Percentiles rank a stretch among this genome's conserved stretches.
These are phyloP conservation scores for Exophiala alcalophila DNA, from an alignment of 2,329 filamentous ascomycete genomes.

Conservation along the genomic window DNA sequence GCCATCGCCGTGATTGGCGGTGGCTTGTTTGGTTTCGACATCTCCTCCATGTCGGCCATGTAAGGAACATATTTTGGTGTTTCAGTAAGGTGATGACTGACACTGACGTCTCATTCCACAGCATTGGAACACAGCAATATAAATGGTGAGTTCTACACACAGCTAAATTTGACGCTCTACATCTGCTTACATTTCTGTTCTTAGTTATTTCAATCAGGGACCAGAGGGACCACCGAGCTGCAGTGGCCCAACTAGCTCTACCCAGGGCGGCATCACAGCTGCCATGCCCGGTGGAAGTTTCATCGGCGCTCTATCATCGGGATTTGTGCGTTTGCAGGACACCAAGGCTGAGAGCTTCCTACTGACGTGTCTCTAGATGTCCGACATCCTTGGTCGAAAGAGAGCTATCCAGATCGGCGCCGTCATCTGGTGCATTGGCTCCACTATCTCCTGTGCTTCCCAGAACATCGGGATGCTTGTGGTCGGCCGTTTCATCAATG, in stretches of 20 bases:
- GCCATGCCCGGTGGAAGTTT: constrained; percentile 72
- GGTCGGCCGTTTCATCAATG: constrained; percentile 67
- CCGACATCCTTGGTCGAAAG: constrained; percentile 56
- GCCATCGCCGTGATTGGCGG: constrained; percentile 58
- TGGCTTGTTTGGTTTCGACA: constrained; percentile 58
- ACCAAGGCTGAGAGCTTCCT: background rate
- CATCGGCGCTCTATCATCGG: constrained; percentile 56
- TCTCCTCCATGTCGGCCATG: constrained; percentile 52
- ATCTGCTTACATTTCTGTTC: constrained; percentile 53
- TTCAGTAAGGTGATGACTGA: background rate
- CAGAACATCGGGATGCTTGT: constrained; percentile 70
- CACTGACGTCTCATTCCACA: constrained; percentile 71
- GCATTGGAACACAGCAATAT: constrained; percentile 56
- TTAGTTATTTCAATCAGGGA: constrained; percentile 49
- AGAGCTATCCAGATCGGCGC: constrained; percentile 53
- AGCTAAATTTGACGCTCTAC: constrained; percentile 41
- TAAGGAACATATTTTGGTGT: constrained; percentile 37
- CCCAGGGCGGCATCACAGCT: constrained; percentile 58
- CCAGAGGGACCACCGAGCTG: constrained; percentile 51
- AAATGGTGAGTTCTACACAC: constrained; percentile 56
- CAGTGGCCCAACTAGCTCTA: constrained; percentile 37
- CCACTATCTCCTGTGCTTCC: constrained; percentile 34
- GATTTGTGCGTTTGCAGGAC: constrained; percentile 61
- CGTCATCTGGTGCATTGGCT: constrained; percentile 45
- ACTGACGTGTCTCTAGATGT: constrained; percentile 49